phyloP scores from a whole-genome alignment of 2,329 filamentous ascomycete genomes.

The Zymoseptoria passerinii region DNA sequence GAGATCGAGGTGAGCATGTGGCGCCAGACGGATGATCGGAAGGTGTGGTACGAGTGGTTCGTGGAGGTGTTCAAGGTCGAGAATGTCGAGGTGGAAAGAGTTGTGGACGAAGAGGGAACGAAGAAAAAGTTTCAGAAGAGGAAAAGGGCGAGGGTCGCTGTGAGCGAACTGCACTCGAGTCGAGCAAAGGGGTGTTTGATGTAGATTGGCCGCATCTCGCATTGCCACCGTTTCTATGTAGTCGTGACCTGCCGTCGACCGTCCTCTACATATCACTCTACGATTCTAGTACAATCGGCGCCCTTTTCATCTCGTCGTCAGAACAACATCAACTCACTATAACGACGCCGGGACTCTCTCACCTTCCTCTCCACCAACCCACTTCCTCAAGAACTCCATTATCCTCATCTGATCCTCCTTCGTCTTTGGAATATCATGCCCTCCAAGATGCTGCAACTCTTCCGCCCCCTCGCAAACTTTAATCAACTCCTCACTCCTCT shows the following conservation, averaged over 20 bases:
- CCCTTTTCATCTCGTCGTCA: neutral
- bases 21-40: constrained; percentile 88
- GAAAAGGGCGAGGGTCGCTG: constrained; percentile 56
- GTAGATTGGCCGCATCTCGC: constrained; percentile 34
- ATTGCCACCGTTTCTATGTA: neutral
- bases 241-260: neutral
- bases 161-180: constrained; percentile 60
- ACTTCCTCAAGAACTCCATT: constrained; percentile 9
- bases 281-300: neutral
- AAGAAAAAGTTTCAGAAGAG: constrained; percentile 45
- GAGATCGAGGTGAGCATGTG: constrained; percentile 91
- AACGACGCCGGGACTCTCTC: neutral
- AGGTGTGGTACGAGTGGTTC: constrained; percentile 98
- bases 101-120: constrained; percentile 35
- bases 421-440: constrained; percentile 17
- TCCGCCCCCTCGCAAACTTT: constrained; percentile 9
- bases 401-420: constrained; percentile 11
- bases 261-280: neutral
- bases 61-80: constrained; percentile 61
- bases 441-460: constrained; percentile 11
- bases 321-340: neutral
- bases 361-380: neutral
- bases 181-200: constrained; percentile 63
- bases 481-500: constrained; percentile 16
- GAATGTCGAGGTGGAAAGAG: neutral